Base-by-base conservation (phyloP, 1,284 basidiomycete species). In the Apiotrichum mycotoxinovorans region DNA sequence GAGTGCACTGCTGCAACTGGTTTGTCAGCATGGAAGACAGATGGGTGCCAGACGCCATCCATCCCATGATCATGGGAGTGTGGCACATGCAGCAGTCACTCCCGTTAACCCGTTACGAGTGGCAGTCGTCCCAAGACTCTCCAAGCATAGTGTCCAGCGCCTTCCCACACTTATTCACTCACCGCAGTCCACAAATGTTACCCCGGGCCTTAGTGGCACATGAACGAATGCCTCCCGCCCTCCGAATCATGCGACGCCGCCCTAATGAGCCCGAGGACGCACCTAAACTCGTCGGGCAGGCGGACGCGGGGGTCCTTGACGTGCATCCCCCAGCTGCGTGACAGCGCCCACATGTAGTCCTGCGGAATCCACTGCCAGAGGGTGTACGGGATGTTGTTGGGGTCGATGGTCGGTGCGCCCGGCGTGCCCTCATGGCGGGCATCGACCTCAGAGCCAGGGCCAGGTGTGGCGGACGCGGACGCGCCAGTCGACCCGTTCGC, bases 301-400 rank as follows among this genome's bases (percentile, higher is more conserved):
- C 52, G 38, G 10, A 45, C 42, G 17, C 27, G n/a, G 27, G 42
- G 20, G 25, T 51, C 52, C 43, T 54, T 46, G 35, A 25, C 43
- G 23, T 51, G 25, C 20, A 38, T 44, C 18, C 57, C 52, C 57
- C 57, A 51, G 5, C 41, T 25, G n/a, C 52, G 49, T 26, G 45
- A 52, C 18, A 61, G 52, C 23, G 59, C 59, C 52, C 56, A 51
- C 59, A 57, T 54, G 49, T 61, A 61, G 25, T 57, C 59, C 17
- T 18, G n/a, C 18, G 59, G 59, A 18, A 61, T 52, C 52, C 54
- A 53, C 37, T 52, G 47, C 58, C 58, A 60, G 17, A 56, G 51
- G 27, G 58, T 52, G 23, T 50, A 53, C 5, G 58, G 58, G n/a
- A 60, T 40, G 34, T 58, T 54, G 49, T 50, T 54, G 17, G 53